phyloP scores from a whole-genome alignment of 768 basidiomycete species.

The Butyriboletus loyo region DNA sequence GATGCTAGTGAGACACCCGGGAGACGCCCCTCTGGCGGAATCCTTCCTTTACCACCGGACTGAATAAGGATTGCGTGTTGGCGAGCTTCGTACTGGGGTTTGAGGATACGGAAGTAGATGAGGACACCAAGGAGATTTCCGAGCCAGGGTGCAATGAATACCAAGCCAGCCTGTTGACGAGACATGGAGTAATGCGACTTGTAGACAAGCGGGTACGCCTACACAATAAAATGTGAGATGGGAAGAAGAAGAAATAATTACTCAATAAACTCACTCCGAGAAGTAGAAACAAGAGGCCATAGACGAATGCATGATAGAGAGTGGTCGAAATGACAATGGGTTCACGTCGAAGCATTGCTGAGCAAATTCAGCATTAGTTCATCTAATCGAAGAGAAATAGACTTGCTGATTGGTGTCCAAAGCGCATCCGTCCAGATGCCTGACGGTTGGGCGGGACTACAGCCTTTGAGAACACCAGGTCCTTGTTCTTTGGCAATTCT shows the following conservation, averaged over 20 bases:
- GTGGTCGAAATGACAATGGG: slow-evolving; percentile 27
- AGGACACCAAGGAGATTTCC: slow-evolving; percentile 25
- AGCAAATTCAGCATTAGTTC: not conserved
- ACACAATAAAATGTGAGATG: not conserved
- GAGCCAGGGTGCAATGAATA: slow-evolving; percentile 22
- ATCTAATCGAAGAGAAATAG: not conserved
- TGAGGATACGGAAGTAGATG: slow-evolving; percentile 21
- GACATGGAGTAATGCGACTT: slow-evolving; percentile 21
- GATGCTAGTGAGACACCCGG: slow-evolving; percentile 20
- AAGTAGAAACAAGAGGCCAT: slow-evolving; percentile 26
- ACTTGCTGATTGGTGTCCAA: slow-evolving; percentile 17
- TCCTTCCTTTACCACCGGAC: slow-evolving; percentile 15
- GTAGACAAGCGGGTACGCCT: slow-evolving; percentile 23
- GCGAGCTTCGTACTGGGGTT: slow-evolving; percentile 20
- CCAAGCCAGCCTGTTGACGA: slow-evolving; percentile 17
- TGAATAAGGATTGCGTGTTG: slow-evolving; percentile 12
- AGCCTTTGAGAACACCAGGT: not conserved
- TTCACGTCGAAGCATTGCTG: slow-evolving; percentile 20
- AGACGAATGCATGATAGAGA: slow-evolving; percentile 23
- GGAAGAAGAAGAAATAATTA: not conserved
- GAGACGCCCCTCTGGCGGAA: slow-evolving; percentile 20
- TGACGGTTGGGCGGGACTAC: not conserved
- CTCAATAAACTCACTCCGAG: slow-evolving; percentile 16
- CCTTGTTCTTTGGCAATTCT: slow-evolving; percentile 8
- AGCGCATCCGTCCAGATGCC: slow-evolving; percentile 14